A percentile compares a stretch with the other conserved stretches of the same genome.
Conservation (phyloP, 148 eudicot genomes). For the Rhododendron simsii region DNA sequence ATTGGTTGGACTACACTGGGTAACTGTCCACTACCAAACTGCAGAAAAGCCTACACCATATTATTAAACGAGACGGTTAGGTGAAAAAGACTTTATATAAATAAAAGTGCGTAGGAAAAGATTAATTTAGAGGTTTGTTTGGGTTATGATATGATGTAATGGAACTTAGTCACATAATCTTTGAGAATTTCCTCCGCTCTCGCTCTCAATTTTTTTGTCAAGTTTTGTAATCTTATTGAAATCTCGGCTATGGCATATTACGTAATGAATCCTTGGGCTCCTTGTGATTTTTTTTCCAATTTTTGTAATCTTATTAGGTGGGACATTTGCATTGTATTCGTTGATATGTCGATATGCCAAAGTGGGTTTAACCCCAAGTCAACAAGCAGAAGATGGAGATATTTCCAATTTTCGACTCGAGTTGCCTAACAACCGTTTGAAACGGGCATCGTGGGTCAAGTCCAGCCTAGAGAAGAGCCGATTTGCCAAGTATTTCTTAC, state of each 20-base stretch:
- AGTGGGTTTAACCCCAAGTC: constrained; percentile 22
- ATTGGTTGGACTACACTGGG: neutral
- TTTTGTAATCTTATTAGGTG: constrained; percentile 13
- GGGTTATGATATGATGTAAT: neutral
- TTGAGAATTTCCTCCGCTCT: neutral
- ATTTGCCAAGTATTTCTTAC: constrained; percentile 3
- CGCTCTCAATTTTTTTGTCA: no score
- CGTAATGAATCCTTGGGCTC: neutral
- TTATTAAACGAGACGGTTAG: neutral
- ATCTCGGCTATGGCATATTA: no score
- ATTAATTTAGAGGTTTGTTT: neutral
- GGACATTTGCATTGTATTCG: constrained; percentile 37
- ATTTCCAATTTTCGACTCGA: constrained; percentile 13
- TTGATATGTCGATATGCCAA: constrained; percentile 28
- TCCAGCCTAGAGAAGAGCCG: constrained; percentile 22
- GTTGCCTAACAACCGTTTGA: constrained; percentile 10
- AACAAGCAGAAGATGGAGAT: constrained; percentile 19
- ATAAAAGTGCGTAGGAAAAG: neutral
- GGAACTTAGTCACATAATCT: neutral
- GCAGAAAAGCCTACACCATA: neutral
- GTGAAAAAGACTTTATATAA: neutral
- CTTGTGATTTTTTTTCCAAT: neutral
- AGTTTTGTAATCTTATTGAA: no score
- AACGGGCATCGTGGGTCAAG: constrained; percentile 5
- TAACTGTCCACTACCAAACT: no score